These are phyloP conservation scores for Chamaecrista fasciculata DNA, from an alignment of 306 rosid species.

Conservation along the genomic window DNA sequence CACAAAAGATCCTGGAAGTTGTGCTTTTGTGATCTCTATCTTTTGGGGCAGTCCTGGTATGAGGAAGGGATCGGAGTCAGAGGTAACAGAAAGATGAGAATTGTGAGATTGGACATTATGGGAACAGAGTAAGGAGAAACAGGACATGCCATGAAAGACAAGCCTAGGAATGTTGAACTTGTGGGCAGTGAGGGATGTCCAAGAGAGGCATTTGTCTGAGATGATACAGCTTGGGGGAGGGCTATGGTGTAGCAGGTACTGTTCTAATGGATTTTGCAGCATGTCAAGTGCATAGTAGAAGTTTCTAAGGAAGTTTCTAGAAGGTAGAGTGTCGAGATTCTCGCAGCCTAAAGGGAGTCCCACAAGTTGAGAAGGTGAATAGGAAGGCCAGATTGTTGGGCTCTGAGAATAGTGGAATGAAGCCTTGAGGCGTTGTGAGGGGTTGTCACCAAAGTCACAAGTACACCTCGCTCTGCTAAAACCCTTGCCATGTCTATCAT, in stretches of 20 bases:
- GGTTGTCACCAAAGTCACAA: conserved; percentile 67
- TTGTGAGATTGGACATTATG: conserved; percentile 39
- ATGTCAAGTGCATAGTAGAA: conserved; percentile 58
- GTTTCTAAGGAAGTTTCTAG: conserved; percentile 44
- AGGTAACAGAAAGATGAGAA: conserved; percentile 37
- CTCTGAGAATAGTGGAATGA: conserved; percentile 38
- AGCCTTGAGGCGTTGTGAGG: conserved; percentile 63
- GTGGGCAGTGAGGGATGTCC: conserved; percentile 53
- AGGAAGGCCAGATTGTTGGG: conserved; percentile 36
- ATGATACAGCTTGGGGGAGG: conserved; percentile 59
- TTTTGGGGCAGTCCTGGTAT: conserved; percentile 51
- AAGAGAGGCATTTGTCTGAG: conserved; percentile 60
- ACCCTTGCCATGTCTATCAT: conserved; percentile 74
- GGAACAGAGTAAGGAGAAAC: conserved; percentile 58
- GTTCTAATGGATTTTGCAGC: conserved; percentile 65
- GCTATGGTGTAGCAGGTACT: conserved; percentile 34
- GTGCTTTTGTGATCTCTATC: conserved; percentile 52
- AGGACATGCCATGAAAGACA: conserved; percentile 70
- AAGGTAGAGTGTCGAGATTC: conserved; percentile 67
- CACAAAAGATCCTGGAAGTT: conserved; percentile 60
- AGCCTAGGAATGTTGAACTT: conserved; percentile 57
- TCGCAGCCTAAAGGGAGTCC: conserved; percentile 71
- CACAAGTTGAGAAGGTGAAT: conserved; percentile 48
- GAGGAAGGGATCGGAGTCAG: conserved; percentile 46
- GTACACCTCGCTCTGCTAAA: conserved; percentile 46